Evolutionary conservation across 2,329 filamentous ascomycete genomes (phyloP), one percentile per base, ranked within the genome.

Genomic region (Pseudocercospora crystallina): DNA sequence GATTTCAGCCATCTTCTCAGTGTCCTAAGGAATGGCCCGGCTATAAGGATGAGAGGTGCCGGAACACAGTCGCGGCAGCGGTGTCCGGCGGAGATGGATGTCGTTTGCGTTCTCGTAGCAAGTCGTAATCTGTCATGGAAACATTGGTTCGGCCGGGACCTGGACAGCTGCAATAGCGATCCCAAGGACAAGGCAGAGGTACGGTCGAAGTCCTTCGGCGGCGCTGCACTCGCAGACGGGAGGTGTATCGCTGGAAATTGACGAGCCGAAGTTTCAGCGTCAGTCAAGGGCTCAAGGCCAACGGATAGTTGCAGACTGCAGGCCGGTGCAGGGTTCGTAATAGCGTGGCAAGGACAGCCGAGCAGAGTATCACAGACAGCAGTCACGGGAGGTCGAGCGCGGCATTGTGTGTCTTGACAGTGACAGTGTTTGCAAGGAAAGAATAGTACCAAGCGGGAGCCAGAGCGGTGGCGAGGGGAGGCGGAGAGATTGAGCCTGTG

Each of bases 1-100:
- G 44, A 65, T 56, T 43, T 58, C 54, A 20, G 43, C 55, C 56
- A 59, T 61, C 35, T 32, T 46, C 7, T 26, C 20, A 43, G 15
- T n/a, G 15, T 35, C 12, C 37, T 46, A 32, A 14, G 39, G 14
- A 35, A 53, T 40, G 46, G 31, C 26, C 44, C 41, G 45, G 42
- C 32, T 29, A 29, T 32, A 20, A 36, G 43, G 34, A 15, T 26
- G 20, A 38, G 37, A 15, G 33, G 33, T n/a, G 14, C 29, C 9
- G 14, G 10, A 34, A 30, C 33, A 33, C 15, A 37, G 30, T 47
- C 37, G 34, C 34, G 17, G 37, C 41, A 29, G 35, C 37, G 47
- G 42, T 33, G 38, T 50, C 38, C 47, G 35, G 41, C 37, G 38
- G 30, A 14, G 29, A 39, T 34, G 44, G 31, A 12, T 17, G 30